Evolutionary conservation across 2,329 filamentous ascomycete species (phyloP), one percentile per base, ranked within the genome.

Genomic region (Epicoccum sorghinum): DNA sequence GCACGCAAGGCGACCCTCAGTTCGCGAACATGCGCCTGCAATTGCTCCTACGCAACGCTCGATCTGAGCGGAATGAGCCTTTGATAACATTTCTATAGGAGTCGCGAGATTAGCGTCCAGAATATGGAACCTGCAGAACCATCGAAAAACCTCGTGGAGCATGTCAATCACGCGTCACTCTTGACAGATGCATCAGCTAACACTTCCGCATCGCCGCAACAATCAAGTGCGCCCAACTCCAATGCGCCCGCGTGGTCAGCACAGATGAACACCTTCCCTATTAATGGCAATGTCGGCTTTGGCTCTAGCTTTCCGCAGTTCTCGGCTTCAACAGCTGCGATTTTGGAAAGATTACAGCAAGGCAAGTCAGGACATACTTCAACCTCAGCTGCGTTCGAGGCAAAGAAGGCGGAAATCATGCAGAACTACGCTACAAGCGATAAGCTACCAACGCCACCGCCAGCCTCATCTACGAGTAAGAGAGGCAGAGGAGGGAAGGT

Each of bases 401-500:
- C 78, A 13, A 79, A 79, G 56, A 73, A 75, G 45, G 76, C 78
- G 53, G 74, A 78, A 55, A 74, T 80, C 12, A 65, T 80, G 55
- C 75, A 77, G 60, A 75, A 66, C 52, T 79, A 79, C 68, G 70
- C 74, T 30, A 80, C 76, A 12, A 76, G 76, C 58, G 75, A 78
- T 59, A 77, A 75, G 50, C 64, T 78, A 37, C 70, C 71, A 12
- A 73, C 77, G 27, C 70, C 74, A 4, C 67, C 70, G 29, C 71
- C 74, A 27, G 64, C 70, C 44, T 60, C 67, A 36, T 66, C 56
- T 47, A 58, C 59, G 4, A 66, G 64, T 13, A 67, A 68, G 43
- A 66, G 71, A 47, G 68, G 67, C 39, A 67, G 70, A 58, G 73
- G 74, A 44, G 70, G 70, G 42, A 69, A 69, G 52, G 61, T 67